Evolutionary conservation across 2,329 filamentous ascomycete genomes (phyloP).

Genomic region (Drechslera avenae): DNA sequence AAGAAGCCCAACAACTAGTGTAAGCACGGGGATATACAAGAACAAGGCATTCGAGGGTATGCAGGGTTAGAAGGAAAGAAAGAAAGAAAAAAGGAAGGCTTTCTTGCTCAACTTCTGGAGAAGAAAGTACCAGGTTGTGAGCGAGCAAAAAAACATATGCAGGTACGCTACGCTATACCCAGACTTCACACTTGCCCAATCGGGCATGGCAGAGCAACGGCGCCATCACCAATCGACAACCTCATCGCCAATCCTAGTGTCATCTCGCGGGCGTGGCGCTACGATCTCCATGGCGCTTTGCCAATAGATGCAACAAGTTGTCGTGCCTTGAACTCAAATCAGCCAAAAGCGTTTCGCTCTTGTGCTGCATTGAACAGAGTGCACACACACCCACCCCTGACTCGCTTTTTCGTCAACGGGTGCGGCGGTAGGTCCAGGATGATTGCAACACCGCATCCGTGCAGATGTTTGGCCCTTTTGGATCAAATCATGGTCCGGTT

Average conservation of each 20-base stretch:
- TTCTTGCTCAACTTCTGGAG: background rate
- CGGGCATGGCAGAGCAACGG: slow-evolving; percentile 4
- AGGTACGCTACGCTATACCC: slow-evolving; percentile 1
- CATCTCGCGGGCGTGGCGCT: slow-evolving; percentile 16
- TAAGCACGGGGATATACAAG: background rate
- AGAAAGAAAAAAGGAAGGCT: no score
- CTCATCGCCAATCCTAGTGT: slow-evolving; percentile 6
- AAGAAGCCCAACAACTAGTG: slow-evolving; percentile 1
- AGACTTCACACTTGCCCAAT: slow-evolving; percentile 6
- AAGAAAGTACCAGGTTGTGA: slow-evolving; percentile 2
- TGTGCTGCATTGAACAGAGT: no score
- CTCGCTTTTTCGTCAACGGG: background rate
- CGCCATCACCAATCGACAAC: slow-evolving; percentile 16
- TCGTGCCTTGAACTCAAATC: background rate
- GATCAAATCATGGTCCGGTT: no score
- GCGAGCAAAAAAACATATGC: slow-evolving; percentile 6
- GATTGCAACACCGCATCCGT: no score
- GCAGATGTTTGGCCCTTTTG: no score
- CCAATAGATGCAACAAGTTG: slow-evolving; percentile 7
- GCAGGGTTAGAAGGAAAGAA: slow-evolving; percentile 7
- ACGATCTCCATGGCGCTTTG: slow-evolving; percentile 13
- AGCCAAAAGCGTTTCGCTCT: no score
- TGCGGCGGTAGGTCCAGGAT: no score
- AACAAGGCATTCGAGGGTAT: slow-evolving; percentile 1
- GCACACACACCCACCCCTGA: background rate